Base-by-base conservation (phyloP, 2,329 filamentous ascomycete species). In the Myriosclerotinia scirpicola region DNA sequence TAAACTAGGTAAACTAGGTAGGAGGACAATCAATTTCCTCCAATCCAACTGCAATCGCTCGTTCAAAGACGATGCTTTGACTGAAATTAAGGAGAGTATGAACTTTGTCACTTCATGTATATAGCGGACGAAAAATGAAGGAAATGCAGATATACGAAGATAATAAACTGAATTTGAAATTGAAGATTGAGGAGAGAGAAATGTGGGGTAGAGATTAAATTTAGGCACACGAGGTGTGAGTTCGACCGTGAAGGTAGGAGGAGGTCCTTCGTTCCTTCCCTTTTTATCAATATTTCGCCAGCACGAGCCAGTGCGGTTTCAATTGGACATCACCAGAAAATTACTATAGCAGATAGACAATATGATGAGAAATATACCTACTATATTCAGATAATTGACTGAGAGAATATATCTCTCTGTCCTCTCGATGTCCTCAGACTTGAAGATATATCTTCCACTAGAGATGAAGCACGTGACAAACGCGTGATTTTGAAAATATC, bases 241-340 rank as follows among this genome's bases (percentile, higher is more conserved):
- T 50, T 50, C 40, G 58, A 61, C 58, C 9, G 34, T 40, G n/a
- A 26, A 50, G 30, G 58, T 26, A 50, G 42, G 42, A 46, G 30
- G 44, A 60, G 30, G 30, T 38, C n/a, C 44, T 61, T 61, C 44
- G 44, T 14, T 52, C 44, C 44, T 61, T 50, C 58, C n/a, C 20
- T 26, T 61, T 15, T n/a, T 26, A 26, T 22, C 11, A 20, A 40
- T 12, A 38, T 17, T 38, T 15, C 30, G 30, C 20, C 20, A 50
- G 5, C 58, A 34, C 15, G 20, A 20, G n/a, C 30, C 30, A 61
- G 14, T 40, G 7, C 58, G 50, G 8, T 22, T 30, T 36, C 22
- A 22, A 6, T 8, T 61, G 14, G 5, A 17, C 14, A 5, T 26
- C 7, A 11, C 30, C 20, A 17, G 9, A 1, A 38, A 17, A 22